Percentiles rank a stretch among this genome's conserved stretches.
These are phyloP conservation scores for Candida palmyrensis DNA, from an alignment of 805 yeast genomes.

Conservation along the genomic window DNA sequence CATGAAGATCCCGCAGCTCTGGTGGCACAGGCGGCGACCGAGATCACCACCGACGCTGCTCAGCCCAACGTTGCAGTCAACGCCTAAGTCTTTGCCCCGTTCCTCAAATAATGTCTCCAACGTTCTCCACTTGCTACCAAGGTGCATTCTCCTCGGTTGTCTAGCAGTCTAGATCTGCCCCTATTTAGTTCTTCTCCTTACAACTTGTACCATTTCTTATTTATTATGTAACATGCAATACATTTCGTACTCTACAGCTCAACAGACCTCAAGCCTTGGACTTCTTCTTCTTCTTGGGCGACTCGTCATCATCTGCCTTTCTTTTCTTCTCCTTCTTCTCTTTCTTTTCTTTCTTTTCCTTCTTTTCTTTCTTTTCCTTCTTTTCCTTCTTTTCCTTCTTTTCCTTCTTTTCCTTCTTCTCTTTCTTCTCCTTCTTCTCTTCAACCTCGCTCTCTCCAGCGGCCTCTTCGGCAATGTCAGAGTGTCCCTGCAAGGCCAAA, in stretches of 20 bases:
- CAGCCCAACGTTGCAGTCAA: no score
- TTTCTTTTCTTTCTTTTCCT: constrained; percentile 29
- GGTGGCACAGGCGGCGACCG: no score
- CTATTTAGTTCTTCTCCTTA: no score
- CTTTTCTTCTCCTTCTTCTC: constrained; percentile 28
- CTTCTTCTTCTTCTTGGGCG: constrained; percentile 41
- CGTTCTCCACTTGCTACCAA: no score
- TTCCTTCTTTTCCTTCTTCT: constrained; percentile 18
- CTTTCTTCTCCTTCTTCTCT: constrained; percentile 15
- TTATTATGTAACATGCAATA: constrained; percentile 21
- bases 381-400: constrained; percentile 21
- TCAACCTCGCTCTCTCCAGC: constrained; percentile 12
- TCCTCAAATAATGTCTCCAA: no score
- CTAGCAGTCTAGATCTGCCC: no score
- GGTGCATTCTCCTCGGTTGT: no score
- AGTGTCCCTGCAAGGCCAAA: constrained; percentile 53
- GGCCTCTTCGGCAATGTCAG: constrained; percentile 21
- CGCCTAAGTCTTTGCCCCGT: no score
- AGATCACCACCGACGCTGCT: no score
- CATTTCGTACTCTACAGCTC: constrained; percentile 2
- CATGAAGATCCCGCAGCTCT: background rate
- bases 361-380: constrained; percentile 27
- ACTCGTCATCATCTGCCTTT: constrained; percentile 32
- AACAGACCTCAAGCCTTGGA: constrained; percentile 31
- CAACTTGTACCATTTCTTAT: no score